Conservation (phyloP, 139 green algal genomes). For the Chara braunii region DNA sequence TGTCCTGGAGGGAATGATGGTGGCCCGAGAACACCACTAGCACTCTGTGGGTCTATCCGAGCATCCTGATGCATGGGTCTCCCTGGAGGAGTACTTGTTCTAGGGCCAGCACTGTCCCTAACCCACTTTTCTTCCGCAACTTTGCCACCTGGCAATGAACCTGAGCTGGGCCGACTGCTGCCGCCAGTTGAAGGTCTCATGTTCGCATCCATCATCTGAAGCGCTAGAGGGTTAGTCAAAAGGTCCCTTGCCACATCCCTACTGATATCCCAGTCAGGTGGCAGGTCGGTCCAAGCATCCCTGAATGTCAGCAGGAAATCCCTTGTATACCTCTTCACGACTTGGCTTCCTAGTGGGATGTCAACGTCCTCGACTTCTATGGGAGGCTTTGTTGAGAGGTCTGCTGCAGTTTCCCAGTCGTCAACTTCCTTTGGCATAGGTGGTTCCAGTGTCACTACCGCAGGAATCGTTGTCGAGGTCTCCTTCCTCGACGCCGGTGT, state of each 20-base stretch:
- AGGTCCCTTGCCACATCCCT: not conserved
- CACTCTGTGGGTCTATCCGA: not conserved
- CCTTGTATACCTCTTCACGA: conserved; percentile 9
- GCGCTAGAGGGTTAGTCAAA: no score
- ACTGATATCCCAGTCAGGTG: conserved; percentile 4
- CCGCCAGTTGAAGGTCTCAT: not conserved
- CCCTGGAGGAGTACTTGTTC: not conserved
- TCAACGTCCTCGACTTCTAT: not conserved
- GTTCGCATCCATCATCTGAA: not conserved
- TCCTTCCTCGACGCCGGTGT: not conserved
- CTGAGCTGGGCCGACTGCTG: no score
- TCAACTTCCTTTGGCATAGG: no score
- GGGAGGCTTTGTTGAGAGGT: no score
- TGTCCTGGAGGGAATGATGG: no score
- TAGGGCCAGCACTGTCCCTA: not conserved
- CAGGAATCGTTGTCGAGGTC: not conserved
- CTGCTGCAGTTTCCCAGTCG: not conserved
- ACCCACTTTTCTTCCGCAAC: not conserved
- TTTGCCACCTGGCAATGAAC: no score
- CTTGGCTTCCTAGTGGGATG: not conserved
- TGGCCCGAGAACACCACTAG: no score
- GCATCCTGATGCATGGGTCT: not conserved
- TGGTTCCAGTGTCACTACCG: not conserved
- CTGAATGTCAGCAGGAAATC: conserved; percentile 35
- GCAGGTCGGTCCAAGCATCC: not conserved